Evolutionary conservation across 805 yeast species (phyloP).

Genomic region (Kuraishia piskuri): DNA sequence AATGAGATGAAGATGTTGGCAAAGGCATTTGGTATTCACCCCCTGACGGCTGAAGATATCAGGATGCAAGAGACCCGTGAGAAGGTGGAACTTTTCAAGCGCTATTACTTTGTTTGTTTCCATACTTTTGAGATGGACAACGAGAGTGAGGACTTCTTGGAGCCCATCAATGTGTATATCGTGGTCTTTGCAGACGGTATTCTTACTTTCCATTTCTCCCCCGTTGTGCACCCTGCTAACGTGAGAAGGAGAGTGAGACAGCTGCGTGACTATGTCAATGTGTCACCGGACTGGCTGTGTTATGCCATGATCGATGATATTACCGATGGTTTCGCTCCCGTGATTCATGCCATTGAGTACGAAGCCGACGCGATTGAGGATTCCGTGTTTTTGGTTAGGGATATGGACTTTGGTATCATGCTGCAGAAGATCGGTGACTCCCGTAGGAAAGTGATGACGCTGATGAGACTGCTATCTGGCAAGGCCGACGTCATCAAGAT

Average conservation of each 20-base stretch:
- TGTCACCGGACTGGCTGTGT: conserved; percentile 75
- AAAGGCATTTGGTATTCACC: conserved; percentile 94
- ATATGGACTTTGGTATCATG: conserved; percentile 69
- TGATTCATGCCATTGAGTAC: conserved; percentile 64
- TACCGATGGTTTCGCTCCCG: conserved; percentile 80
- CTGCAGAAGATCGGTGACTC: conserved; percentile 80
- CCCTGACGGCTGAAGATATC: conserved; percentile 95
- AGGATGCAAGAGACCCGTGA: conserved; percentile 95
- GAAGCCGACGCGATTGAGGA: conserved; percentile 82
- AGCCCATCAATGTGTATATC: conserved; percentile 69
- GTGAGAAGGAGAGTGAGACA: conserved; percentile 80
- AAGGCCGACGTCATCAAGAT: conserved; percentile 94
- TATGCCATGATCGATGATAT: conserved; percentile 79
- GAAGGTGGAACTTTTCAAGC: conserved; percentile 86
- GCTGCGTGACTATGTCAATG: conserved; percentile 68
- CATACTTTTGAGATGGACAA: conserved; percentile 88
- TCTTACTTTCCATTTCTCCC: conserved; percentile 61
- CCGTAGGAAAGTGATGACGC: conserved; percentile 84
- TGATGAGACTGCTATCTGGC: conserved; percentile 82
- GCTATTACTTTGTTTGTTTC: conserved; percentile 92
- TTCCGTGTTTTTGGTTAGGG: conserved; percentile 74
- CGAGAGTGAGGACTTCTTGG: conserved; percentile 76
- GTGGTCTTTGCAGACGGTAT: conserved; percentile 66
- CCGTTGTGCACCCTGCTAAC: conserved; percentile 60
- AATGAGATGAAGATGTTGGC: conserved; percentile 88